Percentiles rank a stretch among this genome's conserved stretches.
These are phyloP conservation scores for Fimicolochytrium jonesii DNA, from an alignment of 192 early-diverging fungal species.

Conservation along the genomic window DNA sequence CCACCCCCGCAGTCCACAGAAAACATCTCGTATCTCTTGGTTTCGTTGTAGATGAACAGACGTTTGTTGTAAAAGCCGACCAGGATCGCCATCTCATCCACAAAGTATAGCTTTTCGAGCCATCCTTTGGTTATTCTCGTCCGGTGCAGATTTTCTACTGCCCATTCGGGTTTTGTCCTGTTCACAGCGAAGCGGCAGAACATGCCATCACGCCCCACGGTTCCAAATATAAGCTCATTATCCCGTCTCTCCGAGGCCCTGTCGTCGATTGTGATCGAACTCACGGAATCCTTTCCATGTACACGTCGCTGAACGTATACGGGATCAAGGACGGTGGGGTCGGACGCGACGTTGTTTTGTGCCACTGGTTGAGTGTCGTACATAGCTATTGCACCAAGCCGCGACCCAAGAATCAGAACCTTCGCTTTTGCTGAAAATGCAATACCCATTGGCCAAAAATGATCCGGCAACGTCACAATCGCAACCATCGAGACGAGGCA, in stretches of 20 bases:
- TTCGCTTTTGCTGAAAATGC: neutral
- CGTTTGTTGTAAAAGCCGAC: slow-evolving; percentile 72
- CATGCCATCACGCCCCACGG: slow-evolving; percentile 64
- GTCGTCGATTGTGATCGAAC: slow-evolving; percentile 30
- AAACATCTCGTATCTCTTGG: slow-evolving; percentile 61
- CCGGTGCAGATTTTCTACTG: slow-evolving; percentile 48
- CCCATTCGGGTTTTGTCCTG: slow-evolving; percentile 1
- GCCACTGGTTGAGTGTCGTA: slow-evolving; percentile 10
- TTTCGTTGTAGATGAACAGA: slow-evolving; percentile 68
- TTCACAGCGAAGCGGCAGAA: slow-evolving; percentile 32
- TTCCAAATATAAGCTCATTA: slow-evolving; percentile 46
- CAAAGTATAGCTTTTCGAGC: slow-evolving; percentile 52
- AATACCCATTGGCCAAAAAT: slow-evolving; percentile 18
- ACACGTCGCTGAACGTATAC: slow-evolving; percentile 28
- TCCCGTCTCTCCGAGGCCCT: slow-evolving; percentile 4
- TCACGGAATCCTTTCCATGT: slow-evolving; percentile 51
- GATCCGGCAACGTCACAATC: slow-evolving; percentile 1
- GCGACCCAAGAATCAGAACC: slow-evolving; percentile 21
- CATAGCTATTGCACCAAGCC: slow-evolving; percentile 24
- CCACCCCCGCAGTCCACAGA: slow-evolving; percentile 72
- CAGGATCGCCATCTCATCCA: slow-evolving; percentile 52
- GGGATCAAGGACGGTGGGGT: slow-evolving; percentile 22
- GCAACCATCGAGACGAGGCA: neutral
- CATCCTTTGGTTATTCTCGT: slow-evolving; percentile 74
- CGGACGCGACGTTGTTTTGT: neutral